Conservation (phyloP, 495 filamentous ascomycete species). For the Penicillium longicatenatum region DNA sequence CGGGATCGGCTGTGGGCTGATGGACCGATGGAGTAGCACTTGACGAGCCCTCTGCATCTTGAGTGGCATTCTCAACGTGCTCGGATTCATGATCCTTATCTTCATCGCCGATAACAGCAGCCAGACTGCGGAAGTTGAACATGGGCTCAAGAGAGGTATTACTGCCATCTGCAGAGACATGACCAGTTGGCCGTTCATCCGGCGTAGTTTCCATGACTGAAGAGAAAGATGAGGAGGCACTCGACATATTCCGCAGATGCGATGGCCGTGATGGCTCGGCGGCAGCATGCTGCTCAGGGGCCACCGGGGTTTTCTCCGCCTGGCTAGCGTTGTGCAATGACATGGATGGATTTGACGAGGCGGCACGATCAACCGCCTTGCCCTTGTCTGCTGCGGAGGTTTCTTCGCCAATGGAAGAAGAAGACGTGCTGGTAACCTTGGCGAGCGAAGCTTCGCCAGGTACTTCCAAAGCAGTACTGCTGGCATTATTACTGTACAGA, state of each 20-base stretch:
- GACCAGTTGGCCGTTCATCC: slow-evolving; percentile 47
- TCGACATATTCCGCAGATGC: slow-evolving; percentile 78
- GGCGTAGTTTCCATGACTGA: slow-evolving; percentile 67
- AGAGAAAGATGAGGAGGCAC: slow-evolving; percentile 78
- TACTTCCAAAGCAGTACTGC: slow-evolving; percentile 39
- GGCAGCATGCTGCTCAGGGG: slow-evolving; percentile 25
- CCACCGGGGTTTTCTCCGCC: slow-evolving; percentile 15
- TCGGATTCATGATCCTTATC: slow-evolving; percentile 52
- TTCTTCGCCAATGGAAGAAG: slow-evolving; percentile 45
- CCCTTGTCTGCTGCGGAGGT: slow-evolving; percentile 63
- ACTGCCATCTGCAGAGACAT: slow-evolving; percentile 45
- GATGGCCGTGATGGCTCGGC: slow-evolving; percentile 55
- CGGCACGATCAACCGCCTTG: slow-evolving; percentile 71
- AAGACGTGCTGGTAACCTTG: slow-evolving; percentile 41
- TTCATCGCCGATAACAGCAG: slow-evolving; percentile 77
- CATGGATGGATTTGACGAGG: slow-evolving; percentile 14
- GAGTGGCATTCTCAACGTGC: slow-evolving; percentile 41
- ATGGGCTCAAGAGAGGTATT: slow-evolving; percentile 69
- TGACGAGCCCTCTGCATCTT: slow-evolving; percentile 30
- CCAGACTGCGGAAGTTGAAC: slow-evolving; percentile 90
- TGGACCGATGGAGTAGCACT: slow-evolving; percentile 21
- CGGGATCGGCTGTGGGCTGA: slow-evolving; percentile 15
- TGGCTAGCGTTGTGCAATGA: slow-evolving; percentile 9
- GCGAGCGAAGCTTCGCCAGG: slow-evolving; percentile 25
- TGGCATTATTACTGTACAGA: slow-evolving; percentile 48